These are phyloP conservation scores for Ascochyta rabiei DNA, from an alignment of 2,329 filamentous ascomycete species.

Conservation along the genomic window DNA sequence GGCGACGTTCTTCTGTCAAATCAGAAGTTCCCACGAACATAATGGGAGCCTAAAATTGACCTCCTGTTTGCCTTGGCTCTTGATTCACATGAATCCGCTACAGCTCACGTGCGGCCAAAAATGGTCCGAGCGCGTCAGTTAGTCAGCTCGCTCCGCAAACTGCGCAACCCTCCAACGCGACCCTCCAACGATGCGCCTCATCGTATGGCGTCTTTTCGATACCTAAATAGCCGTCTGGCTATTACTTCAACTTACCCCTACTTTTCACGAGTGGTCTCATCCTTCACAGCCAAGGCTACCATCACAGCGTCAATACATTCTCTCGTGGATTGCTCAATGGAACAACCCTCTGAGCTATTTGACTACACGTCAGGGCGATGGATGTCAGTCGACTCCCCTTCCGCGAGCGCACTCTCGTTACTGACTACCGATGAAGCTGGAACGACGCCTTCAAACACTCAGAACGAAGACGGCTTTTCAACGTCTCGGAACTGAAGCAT, in stretches of 20 bases:
- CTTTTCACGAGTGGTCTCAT: background rate
- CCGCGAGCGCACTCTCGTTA: background rate
- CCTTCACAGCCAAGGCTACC: constrained; percentile 5
- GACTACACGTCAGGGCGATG: constrained; percentile 34
- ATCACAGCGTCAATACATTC: constrained; percentile 12
- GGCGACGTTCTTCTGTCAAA: too few relatives aligned
- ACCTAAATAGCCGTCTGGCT: background rate
- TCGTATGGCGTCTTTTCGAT: background rate
- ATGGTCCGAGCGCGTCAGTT: too few relatives aligned
- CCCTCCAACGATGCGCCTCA: constrained; percentile 1
- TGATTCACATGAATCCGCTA: too few relatives aligned
- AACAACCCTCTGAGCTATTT: constrained; percentile 22
- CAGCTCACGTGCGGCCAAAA: too few relatives aligned
- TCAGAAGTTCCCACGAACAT: too few relatives aligned
- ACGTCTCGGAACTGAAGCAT: constrained; percentile 30
- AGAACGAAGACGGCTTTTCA: constrained; percentile 28
- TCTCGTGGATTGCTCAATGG: constrained; percentile 8
- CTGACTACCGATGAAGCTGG: constrained; percentile 25
- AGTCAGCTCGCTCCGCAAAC: too few relatives aligned
- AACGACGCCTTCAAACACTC: constrained; percentile 27
- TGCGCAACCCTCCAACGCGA: too few relatives aligned
- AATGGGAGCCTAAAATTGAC: too few relatives aligned
- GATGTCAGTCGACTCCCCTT: constrained; percentile 22
- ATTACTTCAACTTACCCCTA: background rate
- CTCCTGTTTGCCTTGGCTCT: too few relatives aligned